Evolutionary conservation across 768 basidiomycete genomes (phyloP).

Genomic region (Leccinum boreale): DNA sequence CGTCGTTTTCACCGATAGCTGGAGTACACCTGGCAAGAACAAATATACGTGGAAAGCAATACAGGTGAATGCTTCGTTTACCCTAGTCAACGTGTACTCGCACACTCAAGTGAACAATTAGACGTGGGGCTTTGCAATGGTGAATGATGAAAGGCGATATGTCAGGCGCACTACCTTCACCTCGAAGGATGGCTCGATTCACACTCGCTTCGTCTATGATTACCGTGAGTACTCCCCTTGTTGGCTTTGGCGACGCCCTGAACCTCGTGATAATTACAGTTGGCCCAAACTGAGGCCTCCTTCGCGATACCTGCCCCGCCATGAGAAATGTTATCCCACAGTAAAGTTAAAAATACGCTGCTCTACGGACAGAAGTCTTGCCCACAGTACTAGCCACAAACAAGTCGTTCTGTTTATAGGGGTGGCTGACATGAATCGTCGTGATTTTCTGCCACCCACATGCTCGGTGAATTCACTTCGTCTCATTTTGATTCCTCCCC

Average conservation of each 20-base stretch:
- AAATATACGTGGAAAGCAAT: conserved; percentile 55
- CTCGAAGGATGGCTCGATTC: conserved; percentile 49
- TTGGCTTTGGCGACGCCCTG: conserved; percentile 7
- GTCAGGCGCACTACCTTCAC: conserved; percentile 60
- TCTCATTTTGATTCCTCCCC: conserved; percentile 1
- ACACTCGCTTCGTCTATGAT: conserved; percentile 60
- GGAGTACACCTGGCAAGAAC: conserved; percentile 65
- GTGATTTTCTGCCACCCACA: not conserved
- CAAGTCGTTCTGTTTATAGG: conserved; percentile 5
- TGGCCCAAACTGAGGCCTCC: conserved; percentile 9
- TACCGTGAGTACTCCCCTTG: conserved; percentile 47
- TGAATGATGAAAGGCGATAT: conserved; percentile 59
- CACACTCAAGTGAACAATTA: conserved; percentile 9
- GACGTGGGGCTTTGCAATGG: conserved; percentile 63
- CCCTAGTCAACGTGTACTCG: not conserved
- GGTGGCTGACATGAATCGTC: not conserved
- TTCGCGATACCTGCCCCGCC: not conserved
- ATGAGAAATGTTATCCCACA: not conserved
- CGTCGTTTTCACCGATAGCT: conserved; percentile 36
- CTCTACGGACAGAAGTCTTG: not conserved
- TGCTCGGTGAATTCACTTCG: conserved; percentile 5
- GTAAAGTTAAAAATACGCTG: not conserved
- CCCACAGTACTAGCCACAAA: not conserved
- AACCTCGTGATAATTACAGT: conserved; percentile 13
- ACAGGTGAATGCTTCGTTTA: conserved; percentile 43